These are phyloP conservation scores for Cardamine resedifolia DNA, from an alignment of 345 rosid genomes.

Conservation along the genomic window DNA sequence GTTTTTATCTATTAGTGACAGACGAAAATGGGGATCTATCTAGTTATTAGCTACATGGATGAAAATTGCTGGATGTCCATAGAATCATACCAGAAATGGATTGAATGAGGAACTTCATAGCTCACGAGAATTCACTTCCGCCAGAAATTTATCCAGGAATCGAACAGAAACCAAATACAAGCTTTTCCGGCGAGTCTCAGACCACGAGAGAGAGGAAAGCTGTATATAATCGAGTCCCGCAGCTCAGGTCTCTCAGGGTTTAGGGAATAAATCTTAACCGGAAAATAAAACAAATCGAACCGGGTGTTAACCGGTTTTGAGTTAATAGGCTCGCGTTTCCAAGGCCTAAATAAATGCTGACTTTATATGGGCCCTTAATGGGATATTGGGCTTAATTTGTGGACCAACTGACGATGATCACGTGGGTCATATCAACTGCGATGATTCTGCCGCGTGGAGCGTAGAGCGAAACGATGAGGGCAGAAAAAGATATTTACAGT, in stretches of 20 bases:
- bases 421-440: not conserved
- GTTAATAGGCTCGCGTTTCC: not conserved
- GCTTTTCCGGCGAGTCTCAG: slow-evolving; percentile 25
- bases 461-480: not conserved
- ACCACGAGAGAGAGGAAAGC: slow-evolving; percentile 2
- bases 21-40: slow-evolving; percentile 24
- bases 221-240: slow-evolving; percentile 17
- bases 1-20: not conserved
- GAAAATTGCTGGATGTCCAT: not conserved
- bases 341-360: not conserved
- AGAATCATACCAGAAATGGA: slow-evolving; percentile 41
- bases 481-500: slow-evolving; percentile 1
- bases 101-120: slow-evolving; percentile 58
- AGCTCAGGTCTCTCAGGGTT: slow-evolving; percentile 30
- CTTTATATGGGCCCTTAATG: slow-evolving; percentile 3
- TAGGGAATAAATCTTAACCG: slow-evolving; percentile 21
- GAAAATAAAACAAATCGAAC: slow-evolving; percentile 3
- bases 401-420: not conserved
- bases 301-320: slow-evolving; percentile 14
- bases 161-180: not conserved
- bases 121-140: not conserved
- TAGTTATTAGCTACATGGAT: not conserved
- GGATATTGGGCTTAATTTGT: not conserved
- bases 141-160: not conserved
- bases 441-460: slow-evolving; percentile 20